These are phyloP conservation scores for Clitocybe nebularis DNA, from an alignment of 1,284 basidiomycete species.

Conservation along the genomic window DNA sequence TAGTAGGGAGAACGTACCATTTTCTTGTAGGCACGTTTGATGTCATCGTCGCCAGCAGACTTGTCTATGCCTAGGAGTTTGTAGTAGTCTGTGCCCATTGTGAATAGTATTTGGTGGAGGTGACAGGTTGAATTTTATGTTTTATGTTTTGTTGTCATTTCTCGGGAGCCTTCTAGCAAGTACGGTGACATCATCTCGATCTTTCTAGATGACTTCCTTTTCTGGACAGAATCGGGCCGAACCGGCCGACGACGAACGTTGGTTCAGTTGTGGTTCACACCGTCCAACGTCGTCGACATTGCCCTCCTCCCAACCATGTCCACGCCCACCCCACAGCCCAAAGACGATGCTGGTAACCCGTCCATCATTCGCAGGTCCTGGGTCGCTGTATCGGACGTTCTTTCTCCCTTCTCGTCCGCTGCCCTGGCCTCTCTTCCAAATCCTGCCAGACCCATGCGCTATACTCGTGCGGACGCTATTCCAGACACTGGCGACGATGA, in stretches of 20 bases:
- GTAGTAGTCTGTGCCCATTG: constrained; percentile 83
- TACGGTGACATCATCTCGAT: constrained; percentile 16
- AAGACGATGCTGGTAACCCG: constrained; percentile 14
- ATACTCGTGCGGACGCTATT: constrained; percentile 66
- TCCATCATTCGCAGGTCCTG: constrained; percentile 43
- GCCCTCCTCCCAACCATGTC: no score
- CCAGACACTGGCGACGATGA: constrained; percentile 53
- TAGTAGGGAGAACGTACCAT: constrained; percentile 42
- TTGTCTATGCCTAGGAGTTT: constrained; percentile 72
- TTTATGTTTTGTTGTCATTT: constrained; percentile 8
- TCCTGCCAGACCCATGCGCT: constrained; percentile 50
- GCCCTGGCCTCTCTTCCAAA: constrained; percentile 67
- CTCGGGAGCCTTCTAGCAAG: constrained; percentile 12
- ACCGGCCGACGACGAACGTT: neutral
- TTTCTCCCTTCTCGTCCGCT: constrained; percentile 68
- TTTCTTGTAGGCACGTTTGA: constrained; percentile 85
- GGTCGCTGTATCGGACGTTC: constrained; percentile 53
- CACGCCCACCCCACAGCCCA: constrained; percentile 10
- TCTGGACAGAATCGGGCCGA: neutral
- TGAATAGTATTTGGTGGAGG: constrained; percentile 6
- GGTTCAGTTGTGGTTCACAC: neutral
- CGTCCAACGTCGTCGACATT: constrained; percentile 5
- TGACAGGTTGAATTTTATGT: constrained; percentile 9
- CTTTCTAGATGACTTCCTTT: constrained; percentile 13
- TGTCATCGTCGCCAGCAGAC: constrained; percentile 75